Conservation (phyloP, 192 early-diverging fungal species). For the Allomyces javanicus region DNA sequence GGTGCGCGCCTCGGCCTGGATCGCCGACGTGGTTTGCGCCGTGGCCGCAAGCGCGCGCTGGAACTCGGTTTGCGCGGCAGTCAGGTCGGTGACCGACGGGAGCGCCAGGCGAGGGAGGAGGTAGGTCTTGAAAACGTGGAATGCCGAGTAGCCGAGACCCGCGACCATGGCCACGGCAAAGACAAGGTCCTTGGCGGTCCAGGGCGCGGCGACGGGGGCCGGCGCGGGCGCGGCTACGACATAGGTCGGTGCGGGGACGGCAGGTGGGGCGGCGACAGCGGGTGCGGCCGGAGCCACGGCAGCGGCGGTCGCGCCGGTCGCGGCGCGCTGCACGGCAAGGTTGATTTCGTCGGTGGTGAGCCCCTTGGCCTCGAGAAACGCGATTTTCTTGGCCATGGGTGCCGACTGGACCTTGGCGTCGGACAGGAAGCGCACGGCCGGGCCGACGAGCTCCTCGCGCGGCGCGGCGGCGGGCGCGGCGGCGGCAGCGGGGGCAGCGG, state of each 20-base stretch:
- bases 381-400: conserved; percentile 70
- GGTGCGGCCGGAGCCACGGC: conserved; percentile 3
- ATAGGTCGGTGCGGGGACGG: background rate
- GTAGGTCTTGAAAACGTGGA: background rate
- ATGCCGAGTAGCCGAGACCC: background rate
- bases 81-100: background rate
- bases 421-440: conserved; percentile 75
- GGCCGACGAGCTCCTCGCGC: conserved; percentile 53
- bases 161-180: background rate
- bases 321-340: conserved; percentile 50
- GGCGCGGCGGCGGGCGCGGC: background rate
- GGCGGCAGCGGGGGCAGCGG: background rate
- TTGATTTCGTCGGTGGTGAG: conserved; percentile 81
- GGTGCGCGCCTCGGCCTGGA: background rate
- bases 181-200: background rate
- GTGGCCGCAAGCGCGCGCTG: background rate
- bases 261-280: background rate
- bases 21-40: background rate
- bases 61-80: background rate
- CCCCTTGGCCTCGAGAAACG: conserved; percentile 95
- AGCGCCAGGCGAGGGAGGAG: background rate
- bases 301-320: conserved; percentile 17
- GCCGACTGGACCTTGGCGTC: conserved; percentile 82
- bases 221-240: background rate
- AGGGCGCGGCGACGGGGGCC: background rate